A percentile compares a stretch with the other conserved stretches of the same genome.
Evolutionary conservation across 148 eudicot species (phyloP).

Genomic region (Chenopodium album): DNA sequence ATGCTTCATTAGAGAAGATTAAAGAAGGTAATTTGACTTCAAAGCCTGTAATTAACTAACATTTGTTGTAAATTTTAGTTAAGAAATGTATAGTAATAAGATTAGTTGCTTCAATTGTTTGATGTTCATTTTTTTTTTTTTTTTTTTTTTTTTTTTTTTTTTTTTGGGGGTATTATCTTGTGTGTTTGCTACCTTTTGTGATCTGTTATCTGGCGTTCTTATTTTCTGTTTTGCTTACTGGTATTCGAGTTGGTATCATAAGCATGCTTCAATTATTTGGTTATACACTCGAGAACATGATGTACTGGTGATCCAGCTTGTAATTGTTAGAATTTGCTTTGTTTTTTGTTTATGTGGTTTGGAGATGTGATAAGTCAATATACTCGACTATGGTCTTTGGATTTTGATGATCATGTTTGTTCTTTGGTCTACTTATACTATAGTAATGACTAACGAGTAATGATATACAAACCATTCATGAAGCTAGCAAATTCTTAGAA

Average conservation of each 20-base stretch:
- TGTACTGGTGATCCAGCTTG: not conserved
- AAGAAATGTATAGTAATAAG: not conserved
- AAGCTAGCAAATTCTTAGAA: not conserved
- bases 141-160: not conserved
- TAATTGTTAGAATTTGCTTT: not conserved
- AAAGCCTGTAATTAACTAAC: not conserved
- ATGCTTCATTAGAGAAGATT: slow-evolving; percentile 89
- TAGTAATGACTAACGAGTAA: not conserved
- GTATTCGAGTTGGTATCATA: not conserved
- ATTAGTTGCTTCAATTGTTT: not conserved
- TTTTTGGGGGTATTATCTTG: not conserved
- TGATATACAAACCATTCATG: not conserved
- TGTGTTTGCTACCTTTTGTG: not conserved
- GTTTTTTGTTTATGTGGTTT: not conserved
- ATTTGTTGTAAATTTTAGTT: not conserved
- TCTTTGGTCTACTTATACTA: not conserved
- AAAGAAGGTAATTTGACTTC: slow-evolving; percentile 64
- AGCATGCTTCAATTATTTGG: not conserved
- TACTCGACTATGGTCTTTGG: not conserved
- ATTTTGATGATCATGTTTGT: not conserved
- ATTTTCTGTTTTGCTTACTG: not conserved
- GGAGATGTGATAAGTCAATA: not conserved
- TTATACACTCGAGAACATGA: too few relatives aligned
- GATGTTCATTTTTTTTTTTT: not conserved
- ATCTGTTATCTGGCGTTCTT: not conserved